Evolutionary conservation across 2,329 filamentous ascomycete species (phyloP).

Genomic region (Fusarium sp.): DNA sequence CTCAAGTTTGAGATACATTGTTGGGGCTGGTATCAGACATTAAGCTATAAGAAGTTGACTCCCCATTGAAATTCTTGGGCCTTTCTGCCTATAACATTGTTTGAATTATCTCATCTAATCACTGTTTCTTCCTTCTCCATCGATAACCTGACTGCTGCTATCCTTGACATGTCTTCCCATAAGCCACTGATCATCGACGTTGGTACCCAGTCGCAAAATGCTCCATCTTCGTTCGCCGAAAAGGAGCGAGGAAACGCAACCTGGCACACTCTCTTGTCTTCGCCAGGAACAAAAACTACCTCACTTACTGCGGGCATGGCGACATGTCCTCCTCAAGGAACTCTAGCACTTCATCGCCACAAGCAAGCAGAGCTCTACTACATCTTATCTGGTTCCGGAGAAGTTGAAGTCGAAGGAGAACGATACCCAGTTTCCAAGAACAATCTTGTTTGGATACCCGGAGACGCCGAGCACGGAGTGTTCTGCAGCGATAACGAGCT

Average conservation of each 20-base stretch:
- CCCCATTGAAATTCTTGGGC: background rate
- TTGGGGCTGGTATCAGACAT: background rate
- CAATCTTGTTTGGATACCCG: slow-evolving; percentile 37
- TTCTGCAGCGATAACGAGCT: slow-evolving; percentile 29
- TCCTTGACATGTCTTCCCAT: background rate
- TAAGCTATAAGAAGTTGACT: background rate
- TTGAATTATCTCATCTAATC: background rate
- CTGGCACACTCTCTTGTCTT: slow-evolving; percentile 38
- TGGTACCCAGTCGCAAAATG: background rate
- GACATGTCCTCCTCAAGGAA: slow-evolving; percentile 33
- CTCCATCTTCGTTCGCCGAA: slow-evolving; percentile 12
- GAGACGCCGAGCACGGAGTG: slow-evolving; percentile 39
- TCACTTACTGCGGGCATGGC: slow-evolving; percentile 35
- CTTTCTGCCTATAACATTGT: background rate
- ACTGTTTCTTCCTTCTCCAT: background rate
- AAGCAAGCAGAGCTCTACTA: slow-evolving; percentile 43
- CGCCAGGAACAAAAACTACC: slow-evolving; percentile 14
- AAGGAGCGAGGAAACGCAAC: slow-evolving; percentile 26
- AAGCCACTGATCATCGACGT: slow-evolving; percentile 27
- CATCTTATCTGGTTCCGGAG: slow-evolving; percentile 31
- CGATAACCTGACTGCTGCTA: too few species aligned
- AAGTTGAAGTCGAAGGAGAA: slow-evolving; percentile 35
- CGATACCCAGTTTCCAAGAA: slow-evolving; percentile 22
- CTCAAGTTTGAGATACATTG: background rate
- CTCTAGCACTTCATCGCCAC: slow-evolving; percentile 39